Evolutionary conservation across 2,329 filamentous ascomycete genomes (phyloP).

Genomic region (Endoconidiophora polonica): DNA sequence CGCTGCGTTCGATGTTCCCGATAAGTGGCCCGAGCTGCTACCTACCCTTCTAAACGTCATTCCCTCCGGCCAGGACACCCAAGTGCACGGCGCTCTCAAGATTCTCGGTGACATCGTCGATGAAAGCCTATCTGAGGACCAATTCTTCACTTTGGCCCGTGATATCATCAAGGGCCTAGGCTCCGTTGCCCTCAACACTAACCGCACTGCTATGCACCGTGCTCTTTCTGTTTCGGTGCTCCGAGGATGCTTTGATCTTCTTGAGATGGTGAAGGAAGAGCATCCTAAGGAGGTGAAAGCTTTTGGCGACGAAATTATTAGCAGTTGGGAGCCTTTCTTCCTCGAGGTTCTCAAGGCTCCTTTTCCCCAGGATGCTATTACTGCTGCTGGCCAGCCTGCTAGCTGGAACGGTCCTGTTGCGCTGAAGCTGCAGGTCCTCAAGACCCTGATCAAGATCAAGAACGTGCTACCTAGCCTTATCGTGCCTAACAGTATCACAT

Average conservation of each 20-base stretch:
- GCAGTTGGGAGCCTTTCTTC: conserved; percentile 82
- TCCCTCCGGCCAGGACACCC: conserved; percentile 55
- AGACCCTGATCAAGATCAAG: conserved; percentile 80
- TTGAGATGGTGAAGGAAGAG: conserved; percentile 93
- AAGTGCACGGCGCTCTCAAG: conserved; percentile 76
- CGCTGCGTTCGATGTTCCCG: conserved; percentile 80
- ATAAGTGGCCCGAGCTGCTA: conserved; percentile 83
- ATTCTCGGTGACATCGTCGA: conserved; percentile 83
- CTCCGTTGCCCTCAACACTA: conserved; percentile 60
- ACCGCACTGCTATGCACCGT: conserved; percentile 57
- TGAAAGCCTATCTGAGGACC: conserved; percentile 80
- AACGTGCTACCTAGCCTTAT: conserved; percentile 68
- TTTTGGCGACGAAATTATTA: conserved; percentile 76
- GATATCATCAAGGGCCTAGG: conserved; percentile 75
- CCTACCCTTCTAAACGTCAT: conserved; percentile 65
- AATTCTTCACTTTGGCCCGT: conserved; percentile 80
- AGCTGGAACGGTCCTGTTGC: conserved; percentile 68
- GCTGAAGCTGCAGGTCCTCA: conserved; percentile 85
- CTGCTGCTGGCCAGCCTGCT: conserved; percentile 36
- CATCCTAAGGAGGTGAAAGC: conserved; percentile 71
- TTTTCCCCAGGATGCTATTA: conserved; percentile 46
- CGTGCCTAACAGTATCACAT: conserved; percentile 60
- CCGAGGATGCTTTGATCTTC: conserved; percentile 77
- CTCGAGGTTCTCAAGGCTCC: conserved; percentile 57
- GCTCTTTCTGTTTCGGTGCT: conserved; percentile 83